A percentile compares a stretch with the other conserved stretches of the same genome.
Conservation (phyloP, 2,329 filamentous ascomycete species). For the Graphilbum ipis-grandicollis region DNA sequence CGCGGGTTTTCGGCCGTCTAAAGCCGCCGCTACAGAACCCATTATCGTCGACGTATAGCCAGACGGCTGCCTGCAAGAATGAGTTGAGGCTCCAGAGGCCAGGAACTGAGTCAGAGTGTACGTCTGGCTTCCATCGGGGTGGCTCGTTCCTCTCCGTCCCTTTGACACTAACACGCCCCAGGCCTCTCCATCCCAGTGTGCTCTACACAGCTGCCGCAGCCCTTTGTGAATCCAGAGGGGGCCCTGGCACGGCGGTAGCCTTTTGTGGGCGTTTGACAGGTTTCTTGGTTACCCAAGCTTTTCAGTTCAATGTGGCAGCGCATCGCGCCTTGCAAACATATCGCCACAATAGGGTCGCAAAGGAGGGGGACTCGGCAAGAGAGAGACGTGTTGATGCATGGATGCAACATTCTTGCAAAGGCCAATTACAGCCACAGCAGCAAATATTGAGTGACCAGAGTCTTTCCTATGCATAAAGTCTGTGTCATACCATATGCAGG, state of each 20-base stretch:
- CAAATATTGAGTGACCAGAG: too few relatives aligned
- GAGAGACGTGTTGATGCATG: neutral
- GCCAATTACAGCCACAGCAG: too few relatives aligned
- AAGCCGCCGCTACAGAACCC: constrained; percentile 4
- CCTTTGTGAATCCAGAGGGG: constrained; percentile 5
- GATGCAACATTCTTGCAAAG: neutral
- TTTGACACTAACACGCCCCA: neutral
- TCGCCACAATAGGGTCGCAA: too few relatives aligned
- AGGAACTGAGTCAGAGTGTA: neutral
- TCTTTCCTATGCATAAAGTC: too few relatives aligned
- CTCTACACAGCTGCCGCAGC: constrained; percentile 7
- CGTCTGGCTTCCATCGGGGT: neutral
- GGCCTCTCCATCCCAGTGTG: constrained; percentile 2
- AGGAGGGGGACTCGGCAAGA: too few relatives aligned
- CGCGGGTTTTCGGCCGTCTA: constrained; percentile 7
- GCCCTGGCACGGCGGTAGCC: neutral
- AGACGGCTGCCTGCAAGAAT: neutral
- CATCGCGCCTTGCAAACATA: too few relatives aligned
- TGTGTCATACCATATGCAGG: too few relatives aligned
- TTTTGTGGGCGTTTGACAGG: too few relatives aligned
- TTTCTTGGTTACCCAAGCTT: too few relatives aligned
- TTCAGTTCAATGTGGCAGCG: too few relatives aligned
- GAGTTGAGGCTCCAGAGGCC: constrained; percentile 4
- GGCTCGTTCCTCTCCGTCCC: neutral
- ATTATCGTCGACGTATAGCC: constrained; percentile 1